Evolutionary conservation across 2,329 filamentous ascomycete species (phyloP), one percentile per base, ranked within the genome.

Genomic region (Pestalotiopsis sp.): DNA sequence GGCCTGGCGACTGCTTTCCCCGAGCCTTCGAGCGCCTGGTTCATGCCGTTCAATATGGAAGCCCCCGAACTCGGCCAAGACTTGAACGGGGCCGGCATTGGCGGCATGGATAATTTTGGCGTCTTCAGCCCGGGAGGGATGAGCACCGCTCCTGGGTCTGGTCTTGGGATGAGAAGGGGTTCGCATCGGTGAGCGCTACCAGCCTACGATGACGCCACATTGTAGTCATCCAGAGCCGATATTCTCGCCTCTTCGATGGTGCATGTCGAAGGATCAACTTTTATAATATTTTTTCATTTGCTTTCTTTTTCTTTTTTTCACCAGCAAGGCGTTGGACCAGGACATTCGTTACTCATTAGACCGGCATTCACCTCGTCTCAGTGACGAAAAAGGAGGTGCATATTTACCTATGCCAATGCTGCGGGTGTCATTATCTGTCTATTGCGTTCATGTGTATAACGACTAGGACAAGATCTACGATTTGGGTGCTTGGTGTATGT

Each of bases 11-110:
- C 67, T 12, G 73, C 73, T 41, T 78, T 76, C 64, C 52, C 73
- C 39, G 87, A 89, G 70, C 82, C 85, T 2, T 86, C 83, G 65
- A 91, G 91, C 66, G 93, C 92, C 4, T 98, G 95, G 93, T 97
- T 97, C 79, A 90, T 97, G 84, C 94, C 95, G 1, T 97, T 97
- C 80, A 97, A 97, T 77, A 90, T 97, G 80, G 93, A 96, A 69
- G 93, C 94, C 23, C 90, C 92, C 0, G 88, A 90, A 68, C 80
- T 88, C 57, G 81, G 82, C 6, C 85, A 86, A 67, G 86, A 87
- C 49, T 72, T 84, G 66, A 79, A 78, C 23, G 75, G 83, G 36
- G 80, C 83, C 31, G 80, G 78, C 7, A 75, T 86, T 71, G 77
- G 78, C 27, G 81, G 81, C 45, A 78, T 85, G 31, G 87, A 89